Evolutionary conservation across 139 green algal genomes (phyloP), one percentile per base, ranked within the genome.

Genomic region (Spirogloea muscicola): DNA sequence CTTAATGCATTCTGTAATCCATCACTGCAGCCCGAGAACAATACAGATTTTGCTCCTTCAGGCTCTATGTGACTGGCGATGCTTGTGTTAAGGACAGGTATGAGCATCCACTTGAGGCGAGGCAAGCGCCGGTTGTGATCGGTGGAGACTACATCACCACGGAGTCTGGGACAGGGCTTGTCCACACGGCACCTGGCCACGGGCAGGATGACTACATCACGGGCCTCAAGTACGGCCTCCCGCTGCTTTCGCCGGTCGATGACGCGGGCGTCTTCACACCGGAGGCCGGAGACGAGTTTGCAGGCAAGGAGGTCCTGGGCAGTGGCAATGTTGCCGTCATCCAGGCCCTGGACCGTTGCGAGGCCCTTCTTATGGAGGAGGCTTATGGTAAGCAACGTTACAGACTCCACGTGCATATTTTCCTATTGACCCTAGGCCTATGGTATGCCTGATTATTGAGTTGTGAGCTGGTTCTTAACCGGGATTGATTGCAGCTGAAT

Each of bases 71-170:
- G n/a, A n/a, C n/a, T n/a, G n/a, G n/a, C n/a, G n/a, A n/a, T n/a
- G n/a, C n/a, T n/a, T n/a, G n/a, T n/a, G n/a, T n/a, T n/a, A n/a
- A n/a, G n/a, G n/a, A 5, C 64, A 86, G 31, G 2, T 99, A 99
- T 84, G 68, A 64, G 2, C 93, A 98, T 84, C 95, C 95, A 16
- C 79, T 99, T 64, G 95, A 87, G 49, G 90, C 89, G 13, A 82
- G 91, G 25, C 57, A 57, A 18, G 60, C n/a, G 29, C 89, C 89
- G 21, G 85, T 98, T n/a, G 90, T 98, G 10, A 70, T 96, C 6
- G 95, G 94, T 3, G 94, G 95, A 0, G 94, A 98, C 59, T 98
- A 98, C 88, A 97, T 99, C 89, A 99, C 95, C 25, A 96, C 92
- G 0, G 95, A 98, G 33, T 85, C 78, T 16, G 94, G 94, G 52